Percentiles rank a stretch among this genome's conserved stretches.
Conservation (phyloP, 495 filamentous ascomycete species). For the Neurospora pannonica region DNA sequence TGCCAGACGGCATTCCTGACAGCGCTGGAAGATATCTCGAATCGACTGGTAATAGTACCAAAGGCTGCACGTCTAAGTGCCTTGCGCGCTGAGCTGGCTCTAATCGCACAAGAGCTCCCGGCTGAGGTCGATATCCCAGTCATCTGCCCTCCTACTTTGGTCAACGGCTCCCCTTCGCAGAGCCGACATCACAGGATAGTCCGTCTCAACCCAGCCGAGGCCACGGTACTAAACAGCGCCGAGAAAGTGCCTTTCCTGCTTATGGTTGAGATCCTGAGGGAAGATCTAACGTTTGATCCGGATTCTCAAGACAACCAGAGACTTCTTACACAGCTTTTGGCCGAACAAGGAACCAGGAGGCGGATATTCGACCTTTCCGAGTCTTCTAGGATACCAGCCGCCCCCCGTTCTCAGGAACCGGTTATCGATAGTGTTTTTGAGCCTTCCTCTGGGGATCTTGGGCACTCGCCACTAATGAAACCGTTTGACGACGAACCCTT, state of each 20-base stretch:
- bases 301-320: constrained; percentile 53
- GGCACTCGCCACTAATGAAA: constrained; percentile 55
- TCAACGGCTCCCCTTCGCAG: constrained; percentile 51
- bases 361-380: constrained; percentile 59
- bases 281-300: constrained; percentile 69
- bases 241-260: constrained; percentile 69
- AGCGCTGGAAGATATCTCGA: constrained; percentile 68
- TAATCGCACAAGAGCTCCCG: constrained; percentile 63
- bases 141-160: constrained; percentile 58
- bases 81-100: constrained; percentile 61
- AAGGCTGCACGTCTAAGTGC: constrained; percentile 68
- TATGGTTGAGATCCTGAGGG: constrained; percentile 64
- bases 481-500: constrained; percentile 33
- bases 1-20: constrained; percentile 63
- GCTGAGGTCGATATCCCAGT: constrained; percentile 70
- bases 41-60: constrained; percentile 61
- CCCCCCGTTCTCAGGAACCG: constrained; percentile 26
- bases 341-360: constrained; percentile 51
- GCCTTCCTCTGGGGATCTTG: constrained; percentile 60
- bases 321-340: constrained; percentile 48
- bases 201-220: constrained; percentile 65
- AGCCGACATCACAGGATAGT: constrained; percentile 68
- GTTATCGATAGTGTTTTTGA: constrained; percentile 66
- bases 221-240: constrained; percentile 68
- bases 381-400: constrained; percentile 22